phyloP scores from a whole-genome alignment of 352 stramenopile genomes.

The Pythium oligandrum region DNA sequence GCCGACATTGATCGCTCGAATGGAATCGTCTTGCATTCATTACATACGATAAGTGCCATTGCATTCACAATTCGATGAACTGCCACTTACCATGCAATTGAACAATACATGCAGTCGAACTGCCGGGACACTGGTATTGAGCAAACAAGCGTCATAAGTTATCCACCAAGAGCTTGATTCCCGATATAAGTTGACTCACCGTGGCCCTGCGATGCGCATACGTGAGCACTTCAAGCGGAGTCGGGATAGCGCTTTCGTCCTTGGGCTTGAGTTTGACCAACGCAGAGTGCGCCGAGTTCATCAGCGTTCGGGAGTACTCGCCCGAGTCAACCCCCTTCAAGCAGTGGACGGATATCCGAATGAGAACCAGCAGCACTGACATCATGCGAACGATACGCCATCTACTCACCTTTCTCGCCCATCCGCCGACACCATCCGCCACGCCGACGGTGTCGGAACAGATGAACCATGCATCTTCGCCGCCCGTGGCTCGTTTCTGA shows the following conservation, averaged over 20 bases:
- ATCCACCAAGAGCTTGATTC: no score
- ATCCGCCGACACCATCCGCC: slow-evolving; percentile 83
- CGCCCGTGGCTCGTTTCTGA: slow-evolving; percentile 76
- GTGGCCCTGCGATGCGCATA: slow-evolving; percentile 61
- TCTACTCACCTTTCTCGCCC: slow-evolving; percentile 63
- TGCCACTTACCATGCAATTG: slow-evolving; percentile 53
- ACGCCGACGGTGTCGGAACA: slow-evolving; percentile 73
- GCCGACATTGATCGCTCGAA: slow-evolving; percentile 91
- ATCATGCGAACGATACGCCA: not conserved
- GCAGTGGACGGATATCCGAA: not conserved
- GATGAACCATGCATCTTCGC: slow-evolving; percentile 86
- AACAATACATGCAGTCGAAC: slow-evolving; percentile 83
- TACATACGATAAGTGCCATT: not conserved
- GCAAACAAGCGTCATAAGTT: no score
- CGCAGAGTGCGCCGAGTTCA: slow-evolving; percentile 42
- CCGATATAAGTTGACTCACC: slow-evolving; percentile 6
- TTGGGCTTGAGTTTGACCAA: slow-evolving; percentile 13
- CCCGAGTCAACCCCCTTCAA: slow-evolving; percentile 78
- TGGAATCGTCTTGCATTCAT: slow-evolving; percentile 23
- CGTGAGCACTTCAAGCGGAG: slow-evolving; percentile 64
- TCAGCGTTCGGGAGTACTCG: slow-evolving; percentile 83
- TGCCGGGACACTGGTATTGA: slow-evolving; percentile 50
- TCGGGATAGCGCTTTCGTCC: slow-evolving; percentile 24
- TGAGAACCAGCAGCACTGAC: not conserved
- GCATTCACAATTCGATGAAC: not conserved